Percentiles rank a stretch among this genome's conserved stretches.
Evolutionary conservation across 345 rosid genomes (phyloP).

Genomic region (Barbarea vulgaris): DNA sequence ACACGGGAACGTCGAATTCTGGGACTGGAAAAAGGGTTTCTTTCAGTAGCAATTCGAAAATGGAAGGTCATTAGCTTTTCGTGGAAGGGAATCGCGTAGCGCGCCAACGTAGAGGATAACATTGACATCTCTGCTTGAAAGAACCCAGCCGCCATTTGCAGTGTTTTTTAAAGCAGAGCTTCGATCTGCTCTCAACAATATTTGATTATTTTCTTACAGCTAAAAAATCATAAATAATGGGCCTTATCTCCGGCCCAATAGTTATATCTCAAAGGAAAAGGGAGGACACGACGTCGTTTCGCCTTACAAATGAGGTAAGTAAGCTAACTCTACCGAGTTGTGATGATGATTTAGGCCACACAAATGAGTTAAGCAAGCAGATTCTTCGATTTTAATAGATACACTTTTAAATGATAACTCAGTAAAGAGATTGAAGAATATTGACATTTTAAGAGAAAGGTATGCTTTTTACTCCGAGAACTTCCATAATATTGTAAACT

Average conservation of each 20-base stretch:
- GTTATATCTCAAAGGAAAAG: not conserved
- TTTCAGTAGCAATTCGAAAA: not conserved
- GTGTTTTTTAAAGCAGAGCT: not conserved
- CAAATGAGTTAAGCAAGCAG: too few species aligned
- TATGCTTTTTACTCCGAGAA: too few species aligned
- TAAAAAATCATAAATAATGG: not conserved
- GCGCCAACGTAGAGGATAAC: slow-evolving; percentile 37
- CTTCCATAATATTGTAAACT: too few species aligned
- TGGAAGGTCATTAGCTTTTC: not conserved
- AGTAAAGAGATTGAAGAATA: too few species aligned
- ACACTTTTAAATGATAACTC: too few species aligned
- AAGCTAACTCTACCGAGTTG: too few species aligned
- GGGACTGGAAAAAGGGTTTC: slow-evolving; percentile 4
- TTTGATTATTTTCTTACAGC: not conserved
- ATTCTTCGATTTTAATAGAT: too few species aligned
- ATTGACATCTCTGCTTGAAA: slow-evolving; percentile 35
- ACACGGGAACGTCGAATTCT: slow-evolving; percentile 23
- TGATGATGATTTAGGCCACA: too few species aligned
- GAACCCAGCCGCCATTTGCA: slow-evolving; percentile 25
- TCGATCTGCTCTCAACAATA: not conserved
- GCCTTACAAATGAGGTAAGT: not conserved
- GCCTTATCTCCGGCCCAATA: slow-evolving; percentile 7
- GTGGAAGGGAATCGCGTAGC: slow-evolving; percentile 20
- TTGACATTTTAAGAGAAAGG: too few species aligned
- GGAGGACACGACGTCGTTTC: not conserved